Evolutionary conservation across 2,329 filamentous ascomycete genomes (phyloP), one percentile per base, ranked within the genome.

Genomic region (Trichoderma oligosporum): DNA sequence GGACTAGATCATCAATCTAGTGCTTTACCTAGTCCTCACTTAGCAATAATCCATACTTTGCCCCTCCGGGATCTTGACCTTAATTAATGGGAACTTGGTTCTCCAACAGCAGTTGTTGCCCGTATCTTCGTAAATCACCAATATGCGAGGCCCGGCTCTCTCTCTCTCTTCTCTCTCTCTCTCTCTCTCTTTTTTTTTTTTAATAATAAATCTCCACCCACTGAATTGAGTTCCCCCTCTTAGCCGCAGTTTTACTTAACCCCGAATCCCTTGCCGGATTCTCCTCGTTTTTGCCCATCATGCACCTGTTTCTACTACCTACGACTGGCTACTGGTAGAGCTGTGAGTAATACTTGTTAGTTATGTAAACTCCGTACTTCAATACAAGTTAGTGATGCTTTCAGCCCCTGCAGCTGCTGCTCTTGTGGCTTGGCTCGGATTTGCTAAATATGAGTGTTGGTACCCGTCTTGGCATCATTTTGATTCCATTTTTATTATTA

Each of bases 161-260:
- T n/a, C n/a, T n/a, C n/a, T n/a, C n/a, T n/a, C n/a, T n/a, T n/a
- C n/a, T n/a, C n/a, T n/a, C 45, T 52, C 27, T 18, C 48, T 36
- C 20, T 47, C 29, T 31, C n/a, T 35, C 16, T 27, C 18, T 20
- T 49, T 16, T 5, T 25, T 25, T 29, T 33, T 20, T 14, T 54
- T 29, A 38, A 36, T 33, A 35, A 53, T 53, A 53, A 53, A 55
- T 46, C 52, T 46, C 52, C 52, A 55, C 52, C n/a, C n/a, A n/a
- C n/a, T n/a, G n/a, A n/a, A n/a, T n/a, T n/a, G n/a, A n/a, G n/a
- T n/a, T n/a, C n/a, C n/a, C n/a, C n/a, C 52, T 29, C 27, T 45
- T 25, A 41, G 52, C 22, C 41, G 41, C 41, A 46, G 27, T 46
- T 16, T 41, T 55, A 22, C 22, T 55, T 31, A 46, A 55, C 44